Conservation (phyloP, 768 basidiomycete species). For the Macrolepiota fuliginosa region DNA sequence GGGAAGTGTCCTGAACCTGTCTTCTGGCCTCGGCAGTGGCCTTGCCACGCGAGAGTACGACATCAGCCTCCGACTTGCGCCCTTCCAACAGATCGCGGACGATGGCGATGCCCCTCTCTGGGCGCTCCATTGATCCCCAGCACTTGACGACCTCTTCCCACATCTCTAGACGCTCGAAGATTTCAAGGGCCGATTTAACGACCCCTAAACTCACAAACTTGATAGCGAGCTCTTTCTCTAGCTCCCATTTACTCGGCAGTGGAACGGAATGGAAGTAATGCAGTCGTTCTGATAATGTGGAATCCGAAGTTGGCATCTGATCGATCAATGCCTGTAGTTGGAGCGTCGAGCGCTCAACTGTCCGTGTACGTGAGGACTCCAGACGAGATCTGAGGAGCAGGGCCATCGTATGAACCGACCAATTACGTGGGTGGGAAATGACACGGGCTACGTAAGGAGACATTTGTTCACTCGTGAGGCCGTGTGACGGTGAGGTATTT, state of each 20-base stretch:
- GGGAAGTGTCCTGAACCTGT: constrained; percentile 52
- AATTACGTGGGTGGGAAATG: constrained; percentile 86
- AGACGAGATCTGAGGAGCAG: constrained; percentile 90
- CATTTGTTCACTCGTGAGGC: constrained; percentile 92
- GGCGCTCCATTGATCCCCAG: constrained; percentile 76
- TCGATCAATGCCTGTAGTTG: constrained; percentile 96
- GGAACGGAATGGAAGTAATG: constrained; percentile 77
- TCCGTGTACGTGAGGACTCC: constrained; percentile 84
- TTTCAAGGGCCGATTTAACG: constrained; percentile 85
- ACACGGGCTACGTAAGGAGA: constrained; percentile 88
- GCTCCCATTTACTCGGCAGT: constrained; percentile 89
- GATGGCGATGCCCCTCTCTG: constrained; percentile 74
- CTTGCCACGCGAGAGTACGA: constrained; percentile 62
- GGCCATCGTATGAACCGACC: constrained; percentile 97
- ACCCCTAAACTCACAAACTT: constrained; percentile 86
- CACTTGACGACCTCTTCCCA: constrained; percentile 97
- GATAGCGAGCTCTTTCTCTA: constrained; percentile 86
- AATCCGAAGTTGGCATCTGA: constrained; percentile 91
- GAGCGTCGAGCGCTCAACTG: constrained; percentile 87
- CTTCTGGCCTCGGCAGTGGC: constrained; percentile 39
- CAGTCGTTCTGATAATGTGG: constrained; percentile 69
- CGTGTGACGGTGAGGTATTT: constrained; percentile 87
- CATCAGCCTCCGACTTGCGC: constrained; percentile 78
- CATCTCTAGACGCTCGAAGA: constrained; percentile 94
- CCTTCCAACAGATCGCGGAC: constrained; percentile 87